These are phyloP conservation scores for Lineolata rhizophorae DNA, from an alignment of 495 filamentous ascomycete genomes.

Conservation along the genomic window DNA sequence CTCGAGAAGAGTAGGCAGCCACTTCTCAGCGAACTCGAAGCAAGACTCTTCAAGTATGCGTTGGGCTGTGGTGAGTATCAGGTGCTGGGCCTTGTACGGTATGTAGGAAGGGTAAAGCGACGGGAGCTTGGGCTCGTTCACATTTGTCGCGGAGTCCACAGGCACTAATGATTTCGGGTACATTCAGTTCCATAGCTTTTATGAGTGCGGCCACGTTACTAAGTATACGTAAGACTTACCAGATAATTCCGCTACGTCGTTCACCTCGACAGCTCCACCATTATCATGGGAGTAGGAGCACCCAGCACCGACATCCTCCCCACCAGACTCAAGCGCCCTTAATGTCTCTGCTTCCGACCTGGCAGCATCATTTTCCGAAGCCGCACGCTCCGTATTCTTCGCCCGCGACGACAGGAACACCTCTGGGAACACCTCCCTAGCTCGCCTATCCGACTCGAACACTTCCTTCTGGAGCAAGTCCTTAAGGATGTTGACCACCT, in stretches of 20 bases:
- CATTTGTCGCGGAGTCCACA: no score
- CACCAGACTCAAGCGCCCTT: constrained; percentile 8
- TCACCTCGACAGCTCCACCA: no score
- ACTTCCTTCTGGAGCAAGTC: constrained; percentile 11
- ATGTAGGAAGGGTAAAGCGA: constrained; percentile 20
- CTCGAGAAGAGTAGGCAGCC: constrained; percentile 16
- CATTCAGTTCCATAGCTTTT: no score
- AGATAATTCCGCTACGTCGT: no score
- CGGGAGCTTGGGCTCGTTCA: no score
- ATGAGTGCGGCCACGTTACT: no score
- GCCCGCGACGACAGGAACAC: constrained; percentile 12
- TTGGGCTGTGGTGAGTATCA: constrained; percentile 18
- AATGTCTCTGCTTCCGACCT: constrained; percentile 12
- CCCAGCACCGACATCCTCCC: background rate
- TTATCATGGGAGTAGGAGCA: no score
- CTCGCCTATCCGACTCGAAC: constrained; percentile 16
- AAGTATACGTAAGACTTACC: no score
- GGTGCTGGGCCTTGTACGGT: constrained; percentile 22
- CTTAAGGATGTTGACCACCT: constrained; percentile 14
- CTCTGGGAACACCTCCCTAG: constrained; percentile 18
- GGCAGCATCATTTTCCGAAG: constrained; percentile 12
- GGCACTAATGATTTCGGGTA: no score
- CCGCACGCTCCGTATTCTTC: constrained; percentile 8
- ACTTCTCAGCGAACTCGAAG: constrained; percentile 18
- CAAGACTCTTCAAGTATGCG: constrained; percentile 21